phyloP scores from a whole-genome alignment of 805 yeast genomes.

The Hanseniaspora clermontiae region DNA sequence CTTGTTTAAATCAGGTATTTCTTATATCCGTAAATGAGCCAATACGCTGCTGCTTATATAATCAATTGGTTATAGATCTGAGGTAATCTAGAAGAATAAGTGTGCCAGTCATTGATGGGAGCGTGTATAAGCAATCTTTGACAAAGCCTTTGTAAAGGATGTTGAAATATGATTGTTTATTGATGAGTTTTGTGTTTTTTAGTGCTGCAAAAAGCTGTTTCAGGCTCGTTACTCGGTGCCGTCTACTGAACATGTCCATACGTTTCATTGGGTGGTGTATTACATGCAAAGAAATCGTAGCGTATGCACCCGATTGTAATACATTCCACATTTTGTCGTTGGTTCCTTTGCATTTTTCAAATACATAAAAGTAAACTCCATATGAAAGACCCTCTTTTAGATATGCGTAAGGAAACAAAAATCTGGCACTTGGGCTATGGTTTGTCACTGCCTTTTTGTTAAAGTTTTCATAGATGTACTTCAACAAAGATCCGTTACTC shows the following conservation, averaged over 20 bases:
- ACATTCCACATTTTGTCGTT: conserved; percentile 46
- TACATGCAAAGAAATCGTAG: conserved; percentile 62
- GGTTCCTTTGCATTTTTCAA: neutral
- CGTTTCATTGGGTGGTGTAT: conserved; percentile 76
- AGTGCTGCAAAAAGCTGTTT: conserved; percentile 26
- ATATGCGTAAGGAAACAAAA: conserved; percentile 16
- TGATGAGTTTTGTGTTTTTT: conserved; percentile 8
- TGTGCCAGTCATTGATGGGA: conserved; percentile 85
- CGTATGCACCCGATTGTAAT: conserved; percentile 74
- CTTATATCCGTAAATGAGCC: neutral
- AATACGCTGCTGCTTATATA: neutral
- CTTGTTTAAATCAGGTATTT: neutral
- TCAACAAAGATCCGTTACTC: conserved; percentile 61
- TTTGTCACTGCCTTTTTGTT: neutral
- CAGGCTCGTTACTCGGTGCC: conserved; percentile 50
- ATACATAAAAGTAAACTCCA: conserved; percentile 20
- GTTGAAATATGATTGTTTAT: conserved; percentile 26
- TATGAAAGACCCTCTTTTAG: conserved; percentile 30
- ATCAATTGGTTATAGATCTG: conserved; percentile 31
- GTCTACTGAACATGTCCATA: conserved; percentile 42
- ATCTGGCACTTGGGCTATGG: neutral
- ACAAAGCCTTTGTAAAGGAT: conserved; percentile 70
- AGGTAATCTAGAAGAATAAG: conserved; percentile 71
- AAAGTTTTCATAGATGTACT: conserved; percentile 53
- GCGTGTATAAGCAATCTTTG: conserved; percentile 55